Evolutionary conservation across 2,329 filamentous ascomycete species (phyloP), one percentile per base, ranked within the genome.

Genomic region (Colletotrichum godetiae): DNA sequence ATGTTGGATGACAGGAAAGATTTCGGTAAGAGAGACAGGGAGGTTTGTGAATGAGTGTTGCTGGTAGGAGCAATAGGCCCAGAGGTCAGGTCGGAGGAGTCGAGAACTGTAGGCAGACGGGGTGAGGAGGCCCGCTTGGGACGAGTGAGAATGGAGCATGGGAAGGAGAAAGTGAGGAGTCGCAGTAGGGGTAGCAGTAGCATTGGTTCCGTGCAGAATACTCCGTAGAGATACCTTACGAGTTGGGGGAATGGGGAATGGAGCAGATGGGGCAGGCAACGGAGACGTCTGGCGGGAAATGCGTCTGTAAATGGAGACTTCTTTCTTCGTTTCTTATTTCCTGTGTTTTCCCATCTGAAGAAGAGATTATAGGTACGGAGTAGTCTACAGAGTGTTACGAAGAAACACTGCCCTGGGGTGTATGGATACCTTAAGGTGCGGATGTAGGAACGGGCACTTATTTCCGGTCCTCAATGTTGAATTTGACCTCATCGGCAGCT

Each of bases 1-100:
- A 37, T 42, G 55, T 53, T 69, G 61, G 35, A 70, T 73, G 71
- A 73, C 71, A 37, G 49, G 71, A 73, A 70, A 61, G 71, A 22
- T 73, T 73, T 60, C 56, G 67, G 60, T 73, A 73, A 73, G 31
- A 69, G 33, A 58, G 59, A 60, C 59, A 64, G 55, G 66, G 59
- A 72, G 42, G 59, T 31, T 49, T 24, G 53, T 35, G 52, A 22
- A 68, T 53, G 52, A 67, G 56, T 11, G 31, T 49, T 33, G 13
- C 33, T 33, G 12, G 61, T 22, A 27, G 31, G 49, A 64, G 59
- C 37, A 46, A 46, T 13, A 64, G 46, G 61, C 29, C 46, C 31
- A 46, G 19, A 49, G 8, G 42, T 10, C 42, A 49, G 42, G 42
- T n/a, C n/a, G 42, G 42, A 49, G 42, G 42, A 29, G 27, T 29